phyloP scores from a whole-genome alignment of 202 grass and related monocot genomes.

The Cymbopogon flexuosus region DNA sequence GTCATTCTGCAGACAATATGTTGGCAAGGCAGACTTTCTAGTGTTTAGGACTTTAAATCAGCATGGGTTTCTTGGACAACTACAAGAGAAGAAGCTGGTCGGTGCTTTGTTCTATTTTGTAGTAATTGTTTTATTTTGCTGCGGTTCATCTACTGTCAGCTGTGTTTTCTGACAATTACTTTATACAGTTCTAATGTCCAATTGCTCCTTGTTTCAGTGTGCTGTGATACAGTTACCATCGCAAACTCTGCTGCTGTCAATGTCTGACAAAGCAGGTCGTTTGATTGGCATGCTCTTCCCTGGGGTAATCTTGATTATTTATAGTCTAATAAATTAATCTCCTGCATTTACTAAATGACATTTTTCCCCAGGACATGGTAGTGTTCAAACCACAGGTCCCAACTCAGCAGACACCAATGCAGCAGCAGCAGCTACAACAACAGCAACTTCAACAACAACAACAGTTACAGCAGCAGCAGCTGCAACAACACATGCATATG shows the following conservation, averaged over 20 bases:
- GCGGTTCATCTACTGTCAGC: neutral
- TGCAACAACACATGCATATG: constrained; percentile 41
- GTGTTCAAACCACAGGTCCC: constrained; percentile 92
- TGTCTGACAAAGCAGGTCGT: constrained; percentile 81
- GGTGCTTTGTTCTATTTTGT: constrained; percentile 29
- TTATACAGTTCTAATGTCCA: constrained; percentile 13
- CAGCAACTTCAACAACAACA: constrained; percentile 43
- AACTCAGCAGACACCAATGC: constrained; percentile 58
- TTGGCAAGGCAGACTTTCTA: constrained; percentile 84
- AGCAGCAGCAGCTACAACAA: constrained; percentile 29
- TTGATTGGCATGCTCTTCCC: constrained; percentile 97
- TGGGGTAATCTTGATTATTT: constrained; percentile 71
- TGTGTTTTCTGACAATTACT: neutral
- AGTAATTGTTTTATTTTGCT: constrained; percentile 1
- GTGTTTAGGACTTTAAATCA: constrained; percentile 92
- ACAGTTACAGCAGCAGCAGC: constrained; percentile 37
- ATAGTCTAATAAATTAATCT: too few species aligned
- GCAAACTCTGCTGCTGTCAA: constrained; percentile 85
- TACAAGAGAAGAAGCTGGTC: constrained; percentile 98
- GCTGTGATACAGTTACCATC: constrained; percentile 96
- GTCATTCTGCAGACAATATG: constrained; percentile 71
- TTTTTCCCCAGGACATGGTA: constrained; percentile 66
- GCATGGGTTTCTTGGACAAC: constrained; percentile 90
- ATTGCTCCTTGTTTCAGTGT: constrained; percentile 50
- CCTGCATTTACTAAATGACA: neutral